phyloP scores from a whole-genome alignment of 2,329 filamentous ascomycete species.

The Elsinoe australis region DNA sequence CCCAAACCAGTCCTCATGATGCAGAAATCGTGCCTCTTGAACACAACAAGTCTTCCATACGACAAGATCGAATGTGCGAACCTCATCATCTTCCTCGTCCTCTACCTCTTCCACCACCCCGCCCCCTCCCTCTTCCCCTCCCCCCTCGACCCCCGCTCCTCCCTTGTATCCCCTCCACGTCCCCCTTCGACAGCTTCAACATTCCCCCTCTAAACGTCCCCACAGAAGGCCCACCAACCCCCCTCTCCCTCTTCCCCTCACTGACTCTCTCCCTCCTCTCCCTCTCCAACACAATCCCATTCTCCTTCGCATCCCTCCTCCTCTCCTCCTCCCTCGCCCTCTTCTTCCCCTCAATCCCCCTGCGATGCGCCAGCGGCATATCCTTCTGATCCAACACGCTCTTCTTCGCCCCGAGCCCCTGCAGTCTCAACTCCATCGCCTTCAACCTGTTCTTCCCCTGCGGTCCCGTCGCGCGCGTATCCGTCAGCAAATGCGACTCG shows the following conservation, averaged over 20 bases:
- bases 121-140: neutral
- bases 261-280: slow-evolving; percentile 37
- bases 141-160: slow-evolving; percentile 11
- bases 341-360: slow-evolving; percentile 69
- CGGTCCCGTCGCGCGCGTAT: slow-evolving; percentile 46
- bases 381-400: slow-evolving; percentile 70
- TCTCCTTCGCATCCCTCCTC: slow-evolving; percentile 74
- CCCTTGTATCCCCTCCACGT: slow-evolving; percentile 14
- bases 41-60: too few relatives aligned
- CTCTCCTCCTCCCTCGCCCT: slow-evolving; percentile 60
- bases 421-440: slow-evolving; percentile 75
- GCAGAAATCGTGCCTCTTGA: too few relatives aligned
- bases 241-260: slow-evolving; percentile 43
- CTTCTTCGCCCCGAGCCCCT: slow-evolving; percentile 67
- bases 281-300: slow-evolving; percentile 78
- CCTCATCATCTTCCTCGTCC: neutral
- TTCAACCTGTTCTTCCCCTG: slow-evolving; percentile 67
- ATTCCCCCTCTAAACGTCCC: slow-evolving; percentile 75
- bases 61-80: too few relatives aligned
- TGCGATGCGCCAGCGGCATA: slow-evolving; percentile 82
- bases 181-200: slow-evolving; percentile 49
- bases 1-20: too few relatives aligned
- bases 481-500: slow-evolving; percentile 79
- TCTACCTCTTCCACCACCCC: neutral
- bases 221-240: slow-evolving; percentile 68